phyloP scores from a whole-genome alignment of 768 basidiomycete genomes.

The Tephrocybe sp. region DNA sequence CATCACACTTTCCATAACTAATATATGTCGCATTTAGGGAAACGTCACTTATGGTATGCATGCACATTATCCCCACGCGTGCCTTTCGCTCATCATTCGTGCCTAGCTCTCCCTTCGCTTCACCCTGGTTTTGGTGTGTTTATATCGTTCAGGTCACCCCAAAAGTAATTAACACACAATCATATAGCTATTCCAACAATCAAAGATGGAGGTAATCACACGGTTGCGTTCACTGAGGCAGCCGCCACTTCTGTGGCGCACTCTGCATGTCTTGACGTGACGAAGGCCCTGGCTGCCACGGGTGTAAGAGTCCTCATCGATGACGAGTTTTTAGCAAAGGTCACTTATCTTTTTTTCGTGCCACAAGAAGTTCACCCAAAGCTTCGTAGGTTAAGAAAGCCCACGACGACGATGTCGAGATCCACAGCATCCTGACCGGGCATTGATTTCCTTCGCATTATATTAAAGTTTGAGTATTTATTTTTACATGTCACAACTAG shows the following conservation, averaged over 20 bases:
- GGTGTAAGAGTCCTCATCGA: conserved; percentile 69
- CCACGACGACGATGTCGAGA: conserved; percentile 4
- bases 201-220: conserved; percentile 73
- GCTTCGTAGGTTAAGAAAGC: conserved; percentile 8
- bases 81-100: background rate
- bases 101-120: conserved; percentile 57
- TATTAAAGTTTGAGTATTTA: too few relatives aligned
- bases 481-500: too few relatives aligned
- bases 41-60: background rate
- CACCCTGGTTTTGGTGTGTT: conserved; percentile 59
- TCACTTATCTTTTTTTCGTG: background rate
- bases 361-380: too few relatives aligned
- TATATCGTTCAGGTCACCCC: background rate
- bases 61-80: background rate
- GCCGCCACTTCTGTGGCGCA: conserved; percentile 62
- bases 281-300: conserved; percentile 67
- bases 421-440: conserved; percentile 30
- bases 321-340: conserved; percentile 47
- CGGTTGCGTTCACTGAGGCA: conserved; percentile 57
- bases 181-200: conserved; percentile 69
- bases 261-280: conserved; percentile 59
- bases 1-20: too few relatives aligned
- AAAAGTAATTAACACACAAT: too few relatives aligned
- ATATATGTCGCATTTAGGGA: conserved; percentile 35
- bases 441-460: conserved; percentile 22